Conservation (phyloP, 768 basidiomycete genomes). For the Amylocystis lapponica region DNA sequence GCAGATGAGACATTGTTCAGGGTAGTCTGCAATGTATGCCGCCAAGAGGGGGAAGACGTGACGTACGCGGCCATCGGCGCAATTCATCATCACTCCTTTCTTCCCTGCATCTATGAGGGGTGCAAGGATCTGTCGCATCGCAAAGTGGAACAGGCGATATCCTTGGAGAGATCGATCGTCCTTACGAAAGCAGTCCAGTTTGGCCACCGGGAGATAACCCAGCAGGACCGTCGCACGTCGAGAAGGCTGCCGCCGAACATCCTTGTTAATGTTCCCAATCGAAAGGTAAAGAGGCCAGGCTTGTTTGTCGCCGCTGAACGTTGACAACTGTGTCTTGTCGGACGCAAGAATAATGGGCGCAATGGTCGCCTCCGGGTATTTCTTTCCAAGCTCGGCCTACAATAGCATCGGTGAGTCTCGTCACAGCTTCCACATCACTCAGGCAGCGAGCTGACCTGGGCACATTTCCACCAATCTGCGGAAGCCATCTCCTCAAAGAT, state of each 20-base stretch:
- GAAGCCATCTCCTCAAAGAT: neutral
- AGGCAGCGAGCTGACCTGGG: neutral
- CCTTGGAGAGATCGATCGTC: conserved; percentile 10
- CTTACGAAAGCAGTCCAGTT: conserved; percentile 17
- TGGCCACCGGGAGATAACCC: conserved; percentile 24
- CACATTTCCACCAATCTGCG: conserved; percentile 1
- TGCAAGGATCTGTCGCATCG: conserved; percentile 27
- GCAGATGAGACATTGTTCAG: conserved; percentile 38
- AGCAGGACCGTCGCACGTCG: conserved; percentile 14
- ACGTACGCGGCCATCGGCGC: conserved; percentile 30
- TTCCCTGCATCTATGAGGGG: conserved; percentile 26
- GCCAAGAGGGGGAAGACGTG: conserved; percentile 35
- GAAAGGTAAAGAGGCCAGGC: conserved; percentile 27
- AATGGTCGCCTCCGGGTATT: conserved; percentile 13
- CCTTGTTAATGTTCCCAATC: conserved; percentile 24
- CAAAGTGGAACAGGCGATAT: conserved; percentile 32
- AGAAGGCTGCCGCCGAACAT: conserved; percentile 13
- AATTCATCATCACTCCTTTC: conserved; percentile 27
- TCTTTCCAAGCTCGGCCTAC: neutral
- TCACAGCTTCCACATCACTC: neutral
- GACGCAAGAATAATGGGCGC: conserved; percentile 40
- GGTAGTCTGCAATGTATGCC: conserved; percentile 34
- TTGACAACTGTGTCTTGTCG: too few species aligned
- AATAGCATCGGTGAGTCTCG: neutral
- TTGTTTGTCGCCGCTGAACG: conserved; percentile 32